Conservation (phyloP, 768 basidiomycete genomes). For the Kwoniella botswanensis region DNA sequence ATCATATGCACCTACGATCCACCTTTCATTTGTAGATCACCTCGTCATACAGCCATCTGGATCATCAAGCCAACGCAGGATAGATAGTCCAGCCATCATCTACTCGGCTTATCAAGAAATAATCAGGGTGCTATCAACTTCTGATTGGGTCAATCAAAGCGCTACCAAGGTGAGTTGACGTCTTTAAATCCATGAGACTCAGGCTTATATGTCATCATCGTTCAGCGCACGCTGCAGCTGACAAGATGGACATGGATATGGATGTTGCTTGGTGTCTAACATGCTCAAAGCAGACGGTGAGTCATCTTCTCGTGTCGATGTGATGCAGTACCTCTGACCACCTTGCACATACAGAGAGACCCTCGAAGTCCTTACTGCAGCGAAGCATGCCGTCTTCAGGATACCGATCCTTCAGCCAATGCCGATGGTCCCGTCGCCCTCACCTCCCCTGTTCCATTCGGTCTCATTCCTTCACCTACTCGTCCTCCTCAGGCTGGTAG, state of each 20-base stretch:
- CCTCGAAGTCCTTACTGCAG: slow-evolving; percentile 48
- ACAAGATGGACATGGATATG: slow-evolving; percentile 43
- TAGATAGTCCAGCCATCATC: too few species aligned
- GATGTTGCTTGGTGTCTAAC: slow-evolving; percentile 52
- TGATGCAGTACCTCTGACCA: not conserved
- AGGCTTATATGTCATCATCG: too few species aligned
- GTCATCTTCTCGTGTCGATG: slow-evolving; percentile 10
- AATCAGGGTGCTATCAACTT: not conserved
- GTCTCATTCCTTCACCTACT: slow-evolving; percentile 14
- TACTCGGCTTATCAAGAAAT: not conserved
- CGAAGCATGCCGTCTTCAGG: slow-evolving; percentile 39
- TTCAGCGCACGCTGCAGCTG: not conserved
- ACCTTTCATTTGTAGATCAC: too few species aligned
- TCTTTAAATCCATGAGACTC: too few species aligned
- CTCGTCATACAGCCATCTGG: too few species aligned
- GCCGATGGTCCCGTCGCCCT: slow-evolving; percentile 10
- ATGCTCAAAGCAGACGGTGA: slow-evolving; percentile 49
- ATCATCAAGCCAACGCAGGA: too few species aligned
- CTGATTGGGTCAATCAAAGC: not conserved
- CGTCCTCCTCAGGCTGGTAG: slow-evolving; percentile 12
- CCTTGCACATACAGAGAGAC: slow-evolving; percentile 35
- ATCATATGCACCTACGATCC: too few species aligned
- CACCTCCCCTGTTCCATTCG: slow-evolving; percentile 22
- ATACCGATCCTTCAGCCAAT: slow-evolving; percentile 14
- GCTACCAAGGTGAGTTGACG: not conserved